Evolutionary conservation across 73 alveolate genomes (phyloP), one percentile per base, ranked within the genome.

Genomic region (Stentor roeselii): DNA sequence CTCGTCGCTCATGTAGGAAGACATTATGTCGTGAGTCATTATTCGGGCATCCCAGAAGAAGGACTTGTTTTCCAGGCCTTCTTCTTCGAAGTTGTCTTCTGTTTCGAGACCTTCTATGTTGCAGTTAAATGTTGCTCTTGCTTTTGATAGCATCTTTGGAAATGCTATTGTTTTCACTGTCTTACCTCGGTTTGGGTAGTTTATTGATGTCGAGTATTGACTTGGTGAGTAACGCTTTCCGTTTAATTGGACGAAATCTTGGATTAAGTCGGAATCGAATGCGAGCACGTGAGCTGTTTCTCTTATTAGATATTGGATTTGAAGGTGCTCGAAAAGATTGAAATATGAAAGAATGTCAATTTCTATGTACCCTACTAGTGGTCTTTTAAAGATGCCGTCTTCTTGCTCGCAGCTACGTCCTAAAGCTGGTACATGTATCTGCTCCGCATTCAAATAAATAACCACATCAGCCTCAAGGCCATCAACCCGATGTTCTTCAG

Each of bases 401-500:
- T 67, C 80, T 34, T 0, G 1, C 41, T 21, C 80, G 2, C 80
- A 67, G 21, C 27, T 40, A 15, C 41, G 41, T 27, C 42, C 80
- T 30, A 21, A 11, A 1, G 80, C 80, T 30, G 37, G 21, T 27
- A 30, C 21, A 1, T 2, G 21, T 30, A 27, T 32, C 21, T 21
- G 0, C 1, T 32, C 37, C 1, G 41, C 41, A 67, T 1, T 27
- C 14, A 67, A 27, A 67, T 30, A 67, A 67, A 67, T n/a, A 67
- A 67, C 42, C 21, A 21, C n/a, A 67, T 67, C 80, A 67, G 80
- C 80, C 21, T 67, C 80, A 2, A 30, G 27, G 1, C 80, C 80
- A 30, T 1, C 34, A 21, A 27, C 34, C 41, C 14, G 11, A 67
- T n/a, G 50, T 15, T 67, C 41, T 67, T 21, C n/a, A 1, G 80